Evolutionary conservation across 768 basidiomycete species (phyloP), one percentile per base, ranked within the genome.

Genomic region (Tulasnella sp.): DNA sequence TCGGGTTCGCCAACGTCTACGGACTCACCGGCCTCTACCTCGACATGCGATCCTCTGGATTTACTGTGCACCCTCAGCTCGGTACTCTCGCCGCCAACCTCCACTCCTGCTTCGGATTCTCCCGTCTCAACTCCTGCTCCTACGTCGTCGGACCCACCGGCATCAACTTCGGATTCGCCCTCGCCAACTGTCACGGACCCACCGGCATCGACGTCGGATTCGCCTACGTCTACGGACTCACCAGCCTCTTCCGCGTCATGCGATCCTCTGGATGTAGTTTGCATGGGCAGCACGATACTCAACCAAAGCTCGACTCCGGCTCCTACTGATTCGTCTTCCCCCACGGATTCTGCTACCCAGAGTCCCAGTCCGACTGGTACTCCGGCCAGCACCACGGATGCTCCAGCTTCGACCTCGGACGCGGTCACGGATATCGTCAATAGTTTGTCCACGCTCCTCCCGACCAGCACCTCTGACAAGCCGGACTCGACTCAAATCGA

Each of bases 371-470:
- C 64, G 11, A 31, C 64, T 67, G 64, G 12, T 17, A 37, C 64
- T 5, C 12, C 19, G 29, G 2, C 34, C 39, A 34, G 37, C 39
- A 68, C 71, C 34, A 38, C 73, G 34, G 34, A 67, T 74, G 34
- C 72, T 11, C 77, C 76, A 7, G 34, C 71, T 9, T 39, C 76
- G 34, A 70, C 75, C 19, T 36, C 75, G 12, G 39, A 72, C 37
- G 29, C 15, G 11, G 39, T 42, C 15, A 3, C 39, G 40, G 39
- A 72, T 11, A 40, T 36, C 39, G n/a, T 34, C 34, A 25, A 31
- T 9, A 49, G 19, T 6, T 29, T 42, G 14, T n/a, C 71, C 22
- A 45, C 71, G 15, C 36, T 38, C 36, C 25, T 38, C 15, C 36
- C 68, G 12, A 69, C 68, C 64, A 36, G 25, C 64, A 67, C 64